phyloP scores from a whole-genome alignment of 257 asterid genomes.

The Primulina eburnea region DNA sequence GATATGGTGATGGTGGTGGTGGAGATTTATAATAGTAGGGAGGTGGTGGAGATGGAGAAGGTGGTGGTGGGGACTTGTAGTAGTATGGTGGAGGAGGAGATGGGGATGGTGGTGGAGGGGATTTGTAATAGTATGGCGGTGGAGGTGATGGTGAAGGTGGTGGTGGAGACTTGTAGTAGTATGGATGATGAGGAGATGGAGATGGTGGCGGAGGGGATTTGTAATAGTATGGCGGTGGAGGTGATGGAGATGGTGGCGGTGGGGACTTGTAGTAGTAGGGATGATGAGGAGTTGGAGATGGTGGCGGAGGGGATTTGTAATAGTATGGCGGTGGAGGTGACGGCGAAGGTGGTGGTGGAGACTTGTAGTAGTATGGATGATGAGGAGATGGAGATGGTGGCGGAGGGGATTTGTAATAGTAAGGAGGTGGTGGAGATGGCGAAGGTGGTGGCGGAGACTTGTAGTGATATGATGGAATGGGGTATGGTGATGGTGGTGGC shows the following conservation, averaged over 20 bases:
- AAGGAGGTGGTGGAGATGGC: slow-evolving; percentile 35
- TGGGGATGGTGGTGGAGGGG: slow-evolving; percentile 20
- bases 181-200: not conserved
- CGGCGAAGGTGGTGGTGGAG: slow-evolving; percentile 19
- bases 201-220: slow-evolving; percentile 33
- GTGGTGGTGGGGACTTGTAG: slow-evolving; percentile 36
- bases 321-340: not conserved
- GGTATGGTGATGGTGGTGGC: slow-evolving; percentile 21
- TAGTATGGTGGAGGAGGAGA: slow-evolving; percentile 22
- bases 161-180: slow-evolving; percentile 6
- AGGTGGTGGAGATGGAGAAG: slow-evolving; percentile 16
- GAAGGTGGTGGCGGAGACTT: slow-evolving; percentile 36
- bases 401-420: slow-evolving; percentile 13
- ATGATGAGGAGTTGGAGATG: not conserved
- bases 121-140: not conserved
- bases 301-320: slow-evolving; percentile 31
- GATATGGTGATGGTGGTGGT: slow-evolving; percentile 30
- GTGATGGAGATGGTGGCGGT: slow-evolving; percentile 22
- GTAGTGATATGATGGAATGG: slow-evolving; percentile 25
- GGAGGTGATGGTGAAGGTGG: slow-evolving; percentile 17
- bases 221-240: slow-evolving; percentile 22
- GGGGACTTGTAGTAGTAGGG: slow-evolving; percentile 28
- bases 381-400: slow-evolving; percentile 9
- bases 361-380: slow-evolving; percentile 21
- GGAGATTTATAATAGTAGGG: slow-evolving; percentile 30